A percentile compares a stretch with the other conserved stretches of the same genome.
Evolutionary conservation across 2,329 filamentous ascomycete genomes (phyloP).

Genomic region (Verruconis gallopava): DNA sequence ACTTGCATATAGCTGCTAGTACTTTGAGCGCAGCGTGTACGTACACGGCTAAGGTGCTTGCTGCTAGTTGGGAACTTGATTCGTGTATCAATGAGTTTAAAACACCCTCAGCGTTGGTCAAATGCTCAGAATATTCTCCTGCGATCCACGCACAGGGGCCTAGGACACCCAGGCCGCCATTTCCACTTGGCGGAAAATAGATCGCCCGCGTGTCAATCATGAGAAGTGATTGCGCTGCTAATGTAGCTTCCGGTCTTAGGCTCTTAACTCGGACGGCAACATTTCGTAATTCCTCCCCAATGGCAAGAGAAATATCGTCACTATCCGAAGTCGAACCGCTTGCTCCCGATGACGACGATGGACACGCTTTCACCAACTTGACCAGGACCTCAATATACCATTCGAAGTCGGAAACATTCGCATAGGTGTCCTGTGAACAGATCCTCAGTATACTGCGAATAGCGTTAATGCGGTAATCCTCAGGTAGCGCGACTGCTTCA

Average conservation of each 20-base stretch:
- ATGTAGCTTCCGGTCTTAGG: slow-evolving; percentile 65
- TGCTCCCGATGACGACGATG: slow-evolving; percentile 27
- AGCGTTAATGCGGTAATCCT: slow-evolving; percentile 75
- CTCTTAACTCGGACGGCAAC: slow-evolving; percentile 84
- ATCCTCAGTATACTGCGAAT: slow-evolving; percentile 74
- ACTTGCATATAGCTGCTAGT: slow-evolving; percentile 58
- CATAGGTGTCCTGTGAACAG: slow-evolving; percentile 81
- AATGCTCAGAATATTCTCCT: slow-evolving; percentile 70
- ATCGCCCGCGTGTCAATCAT: slow-evolving; percentile 47
- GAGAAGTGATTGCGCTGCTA: slow-evolving; percentile 66
- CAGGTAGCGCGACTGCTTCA: slow-evolving; percentile 49
- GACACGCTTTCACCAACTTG: slow-evolving; percentile 63
- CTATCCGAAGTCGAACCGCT: slow-evolving; percentile 10
- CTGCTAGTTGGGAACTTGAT: slow-evolving; percentile 42
- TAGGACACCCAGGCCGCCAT: slow-evolving; percentile 49
- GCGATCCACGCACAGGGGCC: slow-evolving; percentile 71
- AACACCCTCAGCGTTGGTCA: slow-evolving; percentile 57
- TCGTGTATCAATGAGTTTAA: slow-evolving; percentile 62
- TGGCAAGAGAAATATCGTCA: slow-evolving; percentile 48
- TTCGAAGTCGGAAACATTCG: slow-evolving; percentile 78
- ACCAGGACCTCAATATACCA: slow-evolving; percentile 92
- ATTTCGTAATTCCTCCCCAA: slow-evolving; percentile 78
- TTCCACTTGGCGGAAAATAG: slow-evolving; percentile 39
- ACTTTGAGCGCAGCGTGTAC: slow-evolving; percentile 80
- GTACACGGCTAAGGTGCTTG: slow-evolving; percentile 61